phyloP scores from a whole-genome alignment of 305 asterid species.

The Ilex paraguariensis region DNA sequence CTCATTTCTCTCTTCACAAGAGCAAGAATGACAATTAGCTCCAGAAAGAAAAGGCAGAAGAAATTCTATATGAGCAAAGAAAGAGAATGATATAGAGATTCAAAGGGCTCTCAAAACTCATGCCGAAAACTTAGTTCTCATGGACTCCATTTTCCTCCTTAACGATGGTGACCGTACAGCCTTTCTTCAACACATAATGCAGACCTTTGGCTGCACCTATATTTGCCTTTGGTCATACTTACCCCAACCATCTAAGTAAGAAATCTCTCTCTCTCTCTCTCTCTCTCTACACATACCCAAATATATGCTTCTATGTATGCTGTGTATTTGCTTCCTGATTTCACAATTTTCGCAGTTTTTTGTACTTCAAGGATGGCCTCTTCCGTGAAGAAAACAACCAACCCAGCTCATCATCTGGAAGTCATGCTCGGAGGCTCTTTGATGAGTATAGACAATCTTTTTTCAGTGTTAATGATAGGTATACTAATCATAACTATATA shows the following conservation, averaged over 20 bases:
- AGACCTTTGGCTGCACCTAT: slow-evolving; percentile 40
- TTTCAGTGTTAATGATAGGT: slow-evolving; percentile 24
- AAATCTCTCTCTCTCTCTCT: background rate
- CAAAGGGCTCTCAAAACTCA: slow-evolving; percentile 1
- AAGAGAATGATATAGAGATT: background rate
- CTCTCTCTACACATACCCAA: background rate
- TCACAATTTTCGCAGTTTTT: slow-evolving; percentile 20
- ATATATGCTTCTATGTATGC: too few species aligned
- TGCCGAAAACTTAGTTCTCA: slow-evolving; percentile 5
- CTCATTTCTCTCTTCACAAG: background rate
- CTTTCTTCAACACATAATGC: slow-evolving; percentile 46
- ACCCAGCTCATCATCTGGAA: slow-evolving; percentile 31
- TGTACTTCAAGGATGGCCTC: slow-evolving; percentile 31
- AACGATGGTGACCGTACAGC: slow-evolving; percentile 40
- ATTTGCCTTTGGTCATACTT: slow-evolving; percentile 61
- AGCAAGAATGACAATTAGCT: background rate
- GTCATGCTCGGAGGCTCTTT: slow-evolving; percentile 29
- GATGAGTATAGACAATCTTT: slow-evolving; percentile 28
- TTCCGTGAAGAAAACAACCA: slow-evolving; percentile 16
- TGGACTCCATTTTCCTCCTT: slow-evolving; percentile 65
- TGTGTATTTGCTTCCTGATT: too few species aligned
- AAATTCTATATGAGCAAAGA: background rate
- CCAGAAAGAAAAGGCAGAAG: too few species aligned
- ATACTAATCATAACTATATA: background rate
- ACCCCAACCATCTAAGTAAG: slow-evolving; percentile 48